Percentiles rank a stretch among this genome's conserved stretches.
phyloP scores from a whole-genome alignment of 176 grass and related monocot genomes.

The Guadua angustifolia region DNA sequence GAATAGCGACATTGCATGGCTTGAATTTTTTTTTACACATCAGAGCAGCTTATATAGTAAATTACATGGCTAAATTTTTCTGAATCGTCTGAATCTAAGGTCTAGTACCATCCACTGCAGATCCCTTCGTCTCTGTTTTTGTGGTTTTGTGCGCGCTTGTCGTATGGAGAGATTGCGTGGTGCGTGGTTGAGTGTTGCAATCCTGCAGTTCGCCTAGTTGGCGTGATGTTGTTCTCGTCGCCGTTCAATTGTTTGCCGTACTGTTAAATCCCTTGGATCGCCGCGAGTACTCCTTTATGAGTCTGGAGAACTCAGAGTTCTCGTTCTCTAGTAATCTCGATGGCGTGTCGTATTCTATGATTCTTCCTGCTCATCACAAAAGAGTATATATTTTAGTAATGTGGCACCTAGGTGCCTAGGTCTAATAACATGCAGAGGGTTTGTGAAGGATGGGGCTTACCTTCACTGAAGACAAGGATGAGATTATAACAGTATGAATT shows the following conservation, averaged over 20 bases:
- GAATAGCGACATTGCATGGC: background rate
- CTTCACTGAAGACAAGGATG: constrained; percentile 88
- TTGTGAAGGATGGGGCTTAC: constrained; percentile 42
- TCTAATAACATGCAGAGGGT: constrained; percentile 30
- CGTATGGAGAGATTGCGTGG: background rate
- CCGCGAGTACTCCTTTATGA: constrained; percentile 85
- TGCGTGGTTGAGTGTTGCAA: background rate
- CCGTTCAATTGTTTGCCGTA: constrained; percentile 12
- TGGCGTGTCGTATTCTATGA: constrained; percentile 75
- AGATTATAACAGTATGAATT: constrained; percentile 93
- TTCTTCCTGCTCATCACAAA: constrained; percentile 67
- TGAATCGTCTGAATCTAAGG: constrained; percentile 18
- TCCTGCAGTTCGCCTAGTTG: background rate
- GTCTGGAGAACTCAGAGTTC: constrained; percentile 82
- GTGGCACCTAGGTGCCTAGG: constrained; percentile 22
- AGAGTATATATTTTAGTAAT: constrained; percentile 26
- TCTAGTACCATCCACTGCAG: background rate
- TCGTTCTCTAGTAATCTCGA: constrained; percentile 77
- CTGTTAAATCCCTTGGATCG: constrained; percentile 61
- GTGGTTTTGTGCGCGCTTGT: background rate
- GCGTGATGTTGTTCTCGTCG: background rate
- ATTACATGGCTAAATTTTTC: constrained; percentile 27
- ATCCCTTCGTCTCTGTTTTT: background rate
- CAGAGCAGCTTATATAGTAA: constrained; percentile 30
- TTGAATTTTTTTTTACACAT: background rate